A percentile compares a stretch with the other conserved stretches of the same genome.
Evolutionary conservation across 805 yeast genomes (phyloP).

Genomic region (Pachysolen tannophilus): DNA sequence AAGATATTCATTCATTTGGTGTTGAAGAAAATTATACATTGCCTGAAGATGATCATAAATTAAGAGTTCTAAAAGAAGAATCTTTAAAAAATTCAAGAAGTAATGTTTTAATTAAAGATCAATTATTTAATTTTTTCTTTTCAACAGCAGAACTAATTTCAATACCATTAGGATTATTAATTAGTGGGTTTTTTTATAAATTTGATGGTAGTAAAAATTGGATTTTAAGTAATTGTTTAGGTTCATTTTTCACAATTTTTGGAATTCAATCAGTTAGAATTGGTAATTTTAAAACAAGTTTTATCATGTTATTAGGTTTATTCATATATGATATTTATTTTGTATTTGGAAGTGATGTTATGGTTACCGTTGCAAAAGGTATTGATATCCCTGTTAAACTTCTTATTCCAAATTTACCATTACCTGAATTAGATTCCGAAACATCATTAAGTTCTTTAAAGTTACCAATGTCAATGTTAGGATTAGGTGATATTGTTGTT

Average conservation of each 20-base stretch:
- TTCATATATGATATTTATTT: constrained; percentile 60
- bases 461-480: constrained; percentile 34
- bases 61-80: constrained; percentile 21
- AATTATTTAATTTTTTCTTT: constrained; percentile 25
- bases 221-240: constrained; percentile 37
- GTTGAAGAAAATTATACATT: constrained; percentile 22
- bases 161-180: constrained; percentile 11
- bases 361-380: constrained; percentile 53
- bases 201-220: constrained; percentile 29
- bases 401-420: constrained; percentile 29
- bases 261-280: constrained; percentile 31
- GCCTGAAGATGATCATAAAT: constrained; percentile 22
- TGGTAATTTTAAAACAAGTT: constrained; percentile 37
- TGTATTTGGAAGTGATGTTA: constrained; percentile 54
- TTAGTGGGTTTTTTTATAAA: constrained; percentile 13
- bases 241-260: constrained; percentile 33
- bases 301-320: constrained; percentile 36
- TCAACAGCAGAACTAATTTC: constrained; percentile 23
- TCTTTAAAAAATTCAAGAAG: constrained; percentile 15
- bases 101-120: constrained; percentile 19
- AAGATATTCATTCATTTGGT: constrained; percentile 29
- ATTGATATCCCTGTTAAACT: constrained; percentile 49
- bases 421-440: too few species aligned
- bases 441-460: constrained; percentile 1
- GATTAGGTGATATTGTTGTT: constrained; percentile 58